A percentile compares a stretch with the other conserved stretches of the same genome.
These are phyloP conservation scores for Fusarium cyanostomum DNA, from an alignment of 2,329 filamentous ascomycete species.

Conservation along the genomic window DNA sequence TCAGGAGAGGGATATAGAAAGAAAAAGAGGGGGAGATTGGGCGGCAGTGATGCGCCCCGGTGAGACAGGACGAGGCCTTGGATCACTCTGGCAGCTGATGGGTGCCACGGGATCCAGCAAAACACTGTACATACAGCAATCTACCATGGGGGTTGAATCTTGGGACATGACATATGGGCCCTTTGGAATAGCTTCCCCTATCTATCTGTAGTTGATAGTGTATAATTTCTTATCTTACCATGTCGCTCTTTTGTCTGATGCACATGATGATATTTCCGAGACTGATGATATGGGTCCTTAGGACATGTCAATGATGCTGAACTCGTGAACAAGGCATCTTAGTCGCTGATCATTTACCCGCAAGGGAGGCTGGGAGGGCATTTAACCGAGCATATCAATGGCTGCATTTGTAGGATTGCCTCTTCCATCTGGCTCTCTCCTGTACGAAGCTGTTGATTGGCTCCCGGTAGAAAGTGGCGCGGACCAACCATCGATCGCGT, in stretches of 20 bases:
- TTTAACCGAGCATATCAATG: neutral
- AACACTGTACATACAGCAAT: conserved; percentile 40
- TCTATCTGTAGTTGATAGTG: conserved; percentile 50
- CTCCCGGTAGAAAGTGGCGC: neutral
- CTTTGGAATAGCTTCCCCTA: conserved; percentile 43
- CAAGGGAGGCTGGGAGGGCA: conserved; percentile 10
- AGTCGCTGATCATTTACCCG: neutral
- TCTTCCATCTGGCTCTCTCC: conserved; percentile 18
- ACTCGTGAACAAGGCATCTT: neutral
- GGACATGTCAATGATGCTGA: neutral
- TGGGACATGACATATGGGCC: conserved; percentile 36
- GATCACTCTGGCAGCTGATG: conserved; percentile 40
- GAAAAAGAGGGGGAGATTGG: conserved; percentile 21
- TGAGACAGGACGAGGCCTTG: conserved; percentile 35
- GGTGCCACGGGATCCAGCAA: conserved; percentile 31
- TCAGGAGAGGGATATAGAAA: conserved; percentile 17
- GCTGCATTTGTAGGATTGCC: conserved; percentile 24
- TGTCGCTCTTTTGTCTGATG: conserved; percentile 12
- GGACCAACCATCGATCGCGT: neutral
- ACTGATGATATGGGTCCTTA: neutral
- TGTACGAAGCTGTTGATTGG: neutral
- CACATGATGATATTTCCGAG: neutral
- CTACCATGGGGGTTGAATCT: conserved; percentile 35
- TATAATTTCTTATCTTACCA: conserved; percentile 47
- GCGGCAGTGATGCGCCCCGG: conserved; percentile 27